Conservation (phyloP, 805 yeast genomes). For the Wickerhamomyces sydowiorum region DNA sequence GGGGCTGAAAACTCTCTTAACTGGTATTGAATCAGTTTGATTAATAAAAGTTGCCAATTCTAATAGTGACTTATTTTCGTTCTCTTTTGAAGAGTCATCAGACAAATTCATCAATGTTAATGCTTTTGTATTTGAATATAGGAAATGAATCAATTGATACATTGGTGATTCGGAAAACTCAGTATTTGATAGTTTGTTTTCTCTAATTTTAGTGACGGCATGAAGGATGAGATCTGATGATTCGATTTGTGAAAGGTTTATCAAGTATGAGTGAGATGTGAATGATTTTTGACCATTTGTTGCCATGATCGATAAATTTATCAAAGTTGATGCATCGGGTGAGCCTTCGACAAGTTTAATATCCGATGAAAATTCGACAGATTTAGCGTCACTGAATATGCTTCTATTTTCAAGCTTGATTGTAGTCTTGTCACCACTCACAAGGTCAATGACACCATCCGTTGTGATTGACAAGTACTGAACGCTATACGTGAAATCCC, state of each 20-base stretch:
- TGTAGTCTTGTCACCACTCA: background rate
- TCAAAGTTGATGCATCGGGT: background rate
- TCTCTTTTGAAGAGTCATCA: constrained; percentile 7
- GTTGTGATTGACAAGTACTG: constrained; percentile 10
- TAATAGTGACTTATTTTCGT: constrained; percentile 14
- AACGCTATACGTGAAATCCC: constrained; percentile 8
- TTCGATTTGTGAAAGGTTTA: constrained; percentile 1
- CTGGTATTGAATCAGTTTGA: constrained; percentile 8
- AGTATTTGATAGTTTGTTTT: constrained; percentile 7
- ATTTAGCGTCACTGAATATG: constrained; percentile 1
- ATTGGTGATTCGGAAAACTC: constrained; percentile 13
- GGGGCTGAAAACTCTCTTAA: constrained; percentile 12
- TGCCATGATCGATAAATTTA: constrained; percentile 8
- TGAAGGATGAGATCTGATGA: constrained; percentile 1
- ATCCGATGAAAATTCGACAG: background rate
- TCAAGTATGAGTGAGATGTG: constrained; percentile 7
- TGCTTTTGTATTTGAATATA: constrained; percentile 30
- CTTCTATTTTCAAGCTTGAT: constrained; percentile 12
- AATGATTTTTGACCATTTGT: constrained; percentile 5
- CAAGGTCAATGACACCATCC: constrained; percentile 9
- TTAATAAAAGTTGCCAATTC: constrained; percentile 8
- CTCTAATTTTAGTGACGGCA: constrained; percentile 6
- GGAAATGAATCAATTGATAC: constrained; percentile 14
- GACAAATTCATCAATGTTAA: constrained; percentile 27
- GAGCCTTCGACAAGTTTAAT: background rate